Evolutionary conservation across 2,329 filamentous ascomycete genomes (phyloP), one percentile per base, ranked within the genome.

Genomic region (Aspergillus versicolor): DNA sequence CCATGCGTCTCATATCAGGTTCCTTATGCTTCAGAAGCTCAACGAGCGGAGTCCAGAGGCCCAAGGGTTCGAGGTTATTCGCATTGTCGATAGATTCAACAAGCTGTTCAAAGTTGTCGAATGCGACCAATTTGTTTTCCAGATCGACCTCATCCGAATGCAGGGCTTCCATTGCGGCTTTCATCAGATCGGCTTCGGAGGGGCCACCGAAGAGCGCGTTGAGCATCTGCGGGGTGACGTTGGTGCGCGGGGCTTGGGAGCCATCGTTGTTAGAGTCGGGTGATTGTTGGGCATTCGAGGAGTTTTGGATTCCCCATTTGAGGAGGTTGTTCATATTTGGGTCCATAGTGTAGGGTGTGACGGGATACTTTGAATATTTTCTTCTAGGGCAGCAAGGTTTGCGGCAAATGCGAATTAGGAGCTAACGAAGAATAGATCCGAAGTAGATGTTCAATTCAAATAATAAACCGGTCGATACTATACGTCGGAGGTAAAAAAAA

Each of bases 11-110:
- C 68, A 96, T 79, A 61, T 94, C 89, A 5, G 81, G 71, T 69
- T 94, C 88, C 11, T 83, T 80, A 67, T 87, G 82, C 49, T 81
- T 79, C 13, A 99, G 80, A 61, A 97, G 79, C 8, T 81, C 76
- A 11, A 97, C 81, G 40, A 99, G 80, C 9, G 91, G 91, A 11
- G 84, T 83, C 94, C 94, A 99, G 32, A 97, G 81, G 6, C 83
- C 83, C 19, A 97, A 79, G 27, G 84, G 84, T 63, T 87, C 87
- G 65, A 99, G 84, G 77, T 97, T 95, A 80, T 97, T 99, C 57
- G 94, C 93, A 74, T 99, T 99, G 81, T 99, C 94, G 66, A 97
- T 86, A 61, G 85, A 87, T 79, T 97, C 92, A 67, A 97, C 88
- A 58, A 96, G 81, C 75, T 96, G 91, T 78, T 96, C 92, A 61